Percentiles rank a stretch among this genome's conserved stretches.
phyloP scores from a whole-genome alignment of 1,284 basidiomycete species.

The Rhodotorula sp. region DNA sequence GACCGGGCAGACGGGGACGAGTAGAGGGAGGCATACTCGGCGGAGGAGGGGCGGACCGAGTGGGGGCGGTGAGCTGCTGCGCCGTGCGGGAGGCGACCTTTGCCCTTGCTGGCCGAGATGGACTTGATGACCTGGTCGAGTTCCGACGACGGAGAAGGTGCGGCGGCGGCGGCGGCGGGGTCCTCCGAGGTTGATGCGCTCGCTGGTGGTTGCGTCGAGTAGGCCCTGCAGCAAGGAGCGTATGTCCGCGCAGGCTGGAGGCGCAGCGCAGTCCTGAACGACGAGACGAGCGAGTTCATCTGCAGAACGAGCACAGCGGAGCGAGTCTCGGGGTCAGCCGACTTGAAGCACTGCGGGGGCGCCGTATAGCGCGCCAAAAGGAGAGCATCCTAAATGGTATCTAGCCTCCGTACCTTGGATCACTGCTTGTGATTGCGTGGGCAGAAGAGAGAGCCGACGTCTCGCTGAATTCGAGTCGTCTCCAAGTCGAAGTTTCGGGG shows the following conservation, averaged over 20 bases:
- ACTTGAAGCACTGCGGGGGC: not conserved
- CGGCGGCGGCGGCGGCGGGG: not conserved
- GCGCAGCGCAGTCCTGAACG: slow-evolving; percentile 13
- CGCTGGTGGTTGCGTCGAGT: not conserved
- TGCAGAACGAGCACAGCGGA: too few relatives aligned
- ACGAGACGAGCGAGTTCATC: slow-evolving; percentile 19
- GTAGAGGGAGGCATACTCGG: slow-evolving; percentile 1
- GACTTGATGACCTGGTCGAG: slow-evolving; percentile 11
- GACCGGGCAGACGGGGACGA: slow-evolving; percentile 7
- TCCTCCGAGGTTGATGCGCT: not conserved
- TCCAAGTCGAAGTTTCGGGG: too few relatives aligned
- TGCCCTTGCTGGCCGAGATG: not conserved
- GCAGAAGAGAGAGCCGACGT: too few relatives aligned
- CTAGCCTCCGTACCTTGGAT: too few relatives aligned
- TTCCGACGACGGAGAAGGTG: not conserved
- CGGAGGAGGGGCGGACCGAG: not conserved
- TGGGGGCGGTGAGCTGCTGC: not conserved
- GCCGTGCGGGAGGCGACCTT: not conserved
- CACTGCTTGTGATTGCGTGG: too few relatives aligned
- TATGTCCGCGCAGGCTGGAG: not conserved
- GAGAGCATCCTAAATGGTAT: too few relatives aligned
- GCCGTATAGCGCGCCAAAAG: too few relatives aligned
- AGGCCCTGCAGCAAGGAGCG: not conserved
- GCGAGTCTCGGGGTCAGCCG: too few relatives aligned
- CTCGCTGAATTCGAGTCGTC: too few relatives aligned